Conservation (phyloP, 2,329 filamentous ascomycete species). For the Monascus ruber region DNA sequence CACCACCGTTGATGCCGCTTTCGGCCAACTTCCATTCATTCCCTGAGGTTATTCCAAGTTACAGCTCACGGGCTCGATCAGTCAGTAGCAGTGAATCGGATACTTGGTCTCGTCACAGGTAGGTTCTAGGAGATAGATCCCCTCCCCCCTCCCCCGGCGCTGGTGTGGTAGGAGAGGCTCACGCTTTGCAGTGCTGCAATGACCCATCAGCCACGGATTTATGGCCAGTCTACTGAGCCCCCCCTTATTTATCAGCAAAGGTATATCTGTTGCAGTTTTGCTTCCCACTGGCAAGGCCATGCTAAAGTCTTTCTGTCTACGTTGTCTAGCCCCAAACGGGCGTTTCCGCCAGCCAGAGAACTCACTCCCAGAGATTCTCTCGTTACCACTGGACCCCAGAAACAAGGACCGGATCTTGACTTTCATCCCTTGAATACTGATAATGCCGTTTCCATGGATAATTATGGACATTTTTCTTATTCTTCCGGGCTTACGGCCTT, state of each 20-base stretch:
- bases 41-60: conserved; percentile 16
- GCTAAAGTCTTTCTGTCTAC: conserved; percentile 8
- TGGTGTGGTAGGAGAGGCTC: conserved; percentile 10
- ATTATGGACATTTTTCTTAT: conserved; percentile 18
- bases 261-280: conserved; percentile 11
- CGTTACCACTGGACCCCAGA: conserved; percentile 8
- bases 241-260: conserved; percentile 28
- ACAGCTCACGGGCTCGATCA: conserved; percentile 19
- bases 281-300: background rate
- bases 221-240: conserved; percentile 14
- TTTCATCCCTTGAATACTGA: conserved; percentile 19
- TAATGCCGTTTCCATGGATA: conserved; percentile 15
- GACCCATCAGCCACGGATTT: conserved; percentile 19
- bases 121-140: conserved; percentile 13
- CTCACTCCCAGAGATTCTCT: conserved; percentile 18
- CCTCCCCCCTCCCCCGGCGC: conserved; percentile 1
- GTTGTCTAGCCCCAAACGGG: conserved; percentile 19
- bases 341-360: conserved; percentile 17
- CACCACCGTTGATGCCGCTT: conserved; percentile 17
- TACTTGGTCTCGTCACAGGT: conserved; percentile 24
- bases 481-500: conserved; percentile 18
- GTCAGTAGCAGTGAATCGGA: conserved; percentile 18
- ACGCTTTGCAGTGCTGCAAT: conserved; percentile 15
- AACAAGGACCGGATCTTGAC: conserved; percentile 20
- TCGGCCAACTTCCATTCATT: conserved; percentile 20